Percentiles rank a stretch among this genome's conserved stretches.
Evolutionary conservation across 2,329 filamentous ascomycete genomes (phyloP).

Genomic region (Colletotrichum graminicola): DNA sequence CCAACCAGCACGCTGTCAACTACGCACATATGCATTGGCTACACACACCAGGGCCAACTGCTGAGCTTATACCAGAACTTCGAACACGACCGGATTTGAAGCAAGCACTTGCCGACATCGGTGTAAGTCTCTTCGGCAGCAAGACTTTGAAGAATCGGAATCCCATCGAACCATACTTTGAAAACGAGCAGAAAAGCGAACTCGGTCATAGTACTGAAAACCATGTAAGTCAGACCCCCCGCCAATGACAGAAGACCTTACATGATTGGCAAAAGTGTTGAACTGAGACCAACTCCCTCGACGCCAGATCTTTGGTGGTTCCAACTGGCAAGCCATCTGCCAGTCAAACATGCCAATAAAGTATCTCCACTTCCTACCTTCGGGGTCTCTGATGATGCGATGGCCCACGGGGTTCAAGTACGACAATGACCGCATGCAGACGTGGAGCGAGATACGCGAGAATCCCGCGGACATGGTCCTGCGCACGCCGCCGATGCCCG

Average conservation of each 20-base stretch:
- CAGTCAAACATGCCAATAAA: not conserved
- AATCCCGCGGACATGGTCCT: not conserved
- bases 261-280: not conserved
- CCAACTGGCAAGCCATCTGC: slow-evolving; percentile 12
- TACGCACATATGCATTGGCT: slow-evolving; percentile 8
- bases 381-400: not conserved
- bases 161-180: slow-evolving; percentile 12
- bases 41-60: not conserved
- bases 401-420: slow-evolving; percentile 19
- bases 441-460: not conserved
- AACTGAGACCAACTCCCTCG: not conserved
- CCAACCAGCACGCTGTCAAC: slow-evolving; percentile 2
- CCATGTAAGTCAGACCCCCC: not conserved
- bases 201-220: not conserved
- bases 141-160: not conserved
- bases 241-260: not conserved
- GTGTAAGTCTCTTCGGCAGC: not conserved
- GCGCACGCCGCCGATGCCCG: not conserved
- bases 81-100: not conserved
- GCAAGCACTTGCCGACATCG: not conserved
- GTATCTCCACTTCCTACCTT: slow-evolving; percentile 18
- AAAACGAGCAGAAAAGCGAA: not conserved
- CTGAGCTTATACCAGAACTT: not conserved
- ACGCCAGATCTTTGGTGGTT: slow-evolving; percentile 28
- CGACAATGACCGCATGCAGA: not conserved